phyloP scores from a whole-genome alignment of 495 filamentous ascomycete genomes.

The Aspergillus incahuasiensis region DNA sequence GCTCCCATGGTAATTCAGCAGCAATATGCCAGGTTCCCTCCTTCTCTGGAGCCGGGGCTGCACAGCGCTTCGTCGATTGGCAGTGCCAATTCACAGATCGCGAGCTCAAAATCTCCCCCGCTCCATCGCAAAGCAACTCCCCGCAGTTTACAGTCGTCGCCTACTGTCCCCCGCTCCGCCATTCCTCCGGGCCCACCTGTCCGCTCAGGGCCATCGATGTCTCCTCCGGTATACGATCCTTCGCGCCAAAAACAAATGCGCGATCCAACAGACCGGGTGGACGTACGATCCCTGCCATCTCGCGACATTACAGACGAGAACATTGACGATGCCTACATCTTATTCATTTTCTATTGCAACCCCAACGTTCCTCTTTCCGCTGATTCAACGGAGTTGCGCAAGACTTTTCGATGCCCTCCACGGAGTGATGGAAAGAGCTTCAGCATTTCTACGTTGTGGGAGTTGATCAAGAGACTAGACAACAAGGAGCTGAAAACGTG shows the following conservation, averaged over 20 bases:
- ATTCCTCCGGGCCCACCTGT: constrained; percentile 26
- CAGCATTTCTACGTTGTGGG: constrained; percentile 74
- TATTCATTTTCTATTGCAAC: constrained; percentile 91
- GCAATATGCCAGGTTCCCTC: constrained; percentile 43
- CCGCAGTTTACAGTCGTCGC: constrained; percentile 42
- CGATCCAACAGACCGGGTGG: constrained; percentile 34
- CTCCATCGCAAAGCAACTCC: constrained; percentile 42
- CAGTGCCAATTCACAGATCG: constrained; percentile 38
- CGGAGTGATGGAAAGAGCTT: constrained; percentile 93
- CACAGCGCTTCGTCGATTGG: constrained; percentile 43
- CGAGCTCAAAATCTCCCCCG: constrained; percentile 35
- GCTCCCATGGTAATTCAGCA: constrained; percentile 41
- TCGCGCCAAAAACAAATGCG: constrained; percentile 28
- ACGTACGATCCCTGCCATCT: constrained; percentile 55
- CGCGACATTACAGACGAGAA: constrained; percentile 64
- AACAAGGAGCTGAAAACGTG: constrained; percentile 92
- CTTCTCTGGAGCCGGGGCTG: constrained; percentile 34
- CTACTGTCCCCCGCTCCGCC: constrained; percentile 31
- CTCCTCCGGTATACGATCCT: constrained; percentile 37
- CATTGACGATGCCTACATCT: constrained; percentile 82
- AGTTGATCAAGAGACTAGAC: constrained; percentile 78
- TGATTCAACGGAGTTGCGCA: constrained; percentile 68
- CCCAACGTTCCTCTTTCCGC: constrained; percentile 66
- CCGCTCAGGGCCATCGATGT: constrained; percentile 39
- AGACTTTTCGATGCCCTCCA: constrained; percentile 77